Percentiles rank a stretch among this genome's conserved stretches.
These are phyloP conservation scores for Candida chilensis DNA, from an alignment of 805 yeast species.

Conservation along the genomic window DNA sequence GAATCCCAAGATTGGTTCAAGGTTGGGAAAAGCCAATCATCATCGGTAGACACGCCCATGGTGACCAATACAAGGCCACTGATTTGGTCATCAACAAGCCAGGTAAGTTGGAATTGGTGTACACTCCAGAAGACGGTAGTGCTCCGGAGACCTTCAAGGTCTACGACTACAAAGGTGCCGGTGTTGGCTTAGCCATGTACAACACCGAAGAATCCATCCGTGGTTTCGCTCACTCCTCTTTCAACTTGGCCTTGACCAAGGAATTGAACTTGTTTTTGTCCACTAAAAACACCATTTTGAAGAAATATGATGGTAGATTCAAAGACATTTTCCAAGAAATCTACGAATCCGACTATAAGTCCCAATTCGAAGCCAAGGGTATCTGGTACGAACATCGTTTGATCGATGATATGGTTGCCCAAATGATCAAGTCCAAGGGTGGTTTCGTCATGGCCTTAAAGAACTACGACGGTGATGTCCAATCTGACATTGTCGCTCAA, in stretches of 20 bases:
- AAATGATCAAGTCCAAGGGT: constrained; percentile 79
- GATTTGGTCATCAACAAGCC: constrained; percentile 60
- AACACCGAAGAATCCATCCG: constrained; percentile 71
- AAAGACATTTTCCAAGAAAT: constrained; percentile 70
- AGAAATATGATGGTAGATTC: constrained; percentile 76
- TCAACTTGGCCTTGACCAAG: constrained; percentile 61
- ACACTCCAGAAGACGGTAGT: constrained; percentile 53
- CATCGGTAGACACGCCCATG: constrained; percentile 81
- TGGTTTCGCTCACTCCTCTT: constrained; percentile 76
- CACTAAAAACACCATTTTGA: constrained; percentile 75
- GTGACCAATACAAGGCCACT: constrained; percentile 79
- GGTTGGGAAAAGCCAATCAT: constrained; percentile 79
- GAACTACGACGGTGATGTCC: constrained; percentile 83
- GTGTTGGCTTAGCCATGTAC: constrained; percentile 79
- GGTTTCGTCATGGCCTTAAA: constrained; percentile 76
- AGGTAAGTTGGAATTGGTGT: constrained; percentile 59
- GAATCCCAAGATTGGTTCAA: constrained; percentile 69
- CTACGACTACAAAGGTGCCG: constrained; percentile 54
- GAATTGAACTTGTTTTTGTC: constrained; percentile 58
- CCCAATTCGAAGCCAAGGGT: constrained; percentile 48
- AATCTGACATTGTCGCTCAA: constrained; percentile 79
- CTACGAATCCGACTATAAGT: constrained; percentile 48
- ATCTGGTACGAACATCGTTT: constrained; percentile 74
- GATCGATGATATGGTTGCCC: constrained; percentile 86
- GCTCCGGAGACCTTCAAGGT: constrained; percentile 40